Conservation (phyloP, 768 basidiomycete genomes). For the Serpula lacrymans region DNA sequence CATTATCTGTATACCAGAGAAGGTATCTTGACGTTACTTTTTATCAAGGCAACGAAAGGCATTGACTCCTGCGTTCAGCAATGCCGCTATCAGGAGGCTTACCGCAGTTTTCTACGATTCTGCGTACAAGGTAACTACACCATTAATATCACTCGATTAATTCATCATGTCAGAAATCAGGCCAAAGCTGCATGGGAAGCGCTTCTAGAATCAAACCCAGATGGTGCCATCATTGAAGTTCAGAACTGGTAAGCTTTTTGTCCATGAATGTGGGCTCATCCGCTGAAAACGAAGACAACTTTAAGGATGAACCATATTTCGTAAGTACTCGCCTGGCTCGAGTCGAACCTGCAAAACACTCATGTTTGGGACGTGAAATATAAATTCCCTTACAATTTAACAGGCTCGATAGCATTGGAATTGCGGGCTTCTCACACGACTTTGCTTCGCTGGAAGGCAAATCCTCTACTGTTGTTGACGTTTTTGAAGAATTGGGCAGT, state of each 20-base stretch:
- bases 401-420: slow-evolving; percentile 32
- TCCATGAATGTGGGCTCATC: neutral
- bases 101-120: slow-evolving; percentile 23
- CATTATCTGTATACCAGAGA: no score
- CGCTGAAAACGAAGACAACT: neutral
- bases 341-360: no score
- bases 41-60: slow-evolving; percentile 22
- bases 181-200: slow-evolving; percentile 2
- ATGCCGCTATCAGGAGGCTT: slow-evolving; percentile 19
- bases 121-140: slow-evolving; percentile 19
- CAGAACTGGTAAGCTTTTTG: slow-evolving; percentile 5
- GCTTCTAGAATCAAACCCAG: neutral
- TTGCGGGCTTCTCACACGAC: slow-evolving; percentile 35
- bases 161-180: neutral
- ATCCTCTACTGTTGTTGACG: slow-evolving; percentile 22
- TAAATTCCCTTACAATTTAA: neutral
- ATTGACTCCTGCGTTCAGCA: slow-evolving; percentile 22
- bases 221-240: slow-evolving; percentile 7
- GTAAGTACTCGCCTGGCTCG: no score
- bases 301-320: slow-evolving; percentile 10
- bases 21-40: neutral
- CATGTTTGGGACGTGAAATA: no score
- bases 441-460: slow-evolving; percentile 33
- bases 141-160: no score
- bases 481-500: slow-evolving; percentile 9